Percentiles rank a stretch among this genome's conserved stretches.
These are phyloP conservation scores for Olyra latifolia DNA, from an alignment of 176 grass and related monocot genomes.

Conservation along the genomic window DNA sequence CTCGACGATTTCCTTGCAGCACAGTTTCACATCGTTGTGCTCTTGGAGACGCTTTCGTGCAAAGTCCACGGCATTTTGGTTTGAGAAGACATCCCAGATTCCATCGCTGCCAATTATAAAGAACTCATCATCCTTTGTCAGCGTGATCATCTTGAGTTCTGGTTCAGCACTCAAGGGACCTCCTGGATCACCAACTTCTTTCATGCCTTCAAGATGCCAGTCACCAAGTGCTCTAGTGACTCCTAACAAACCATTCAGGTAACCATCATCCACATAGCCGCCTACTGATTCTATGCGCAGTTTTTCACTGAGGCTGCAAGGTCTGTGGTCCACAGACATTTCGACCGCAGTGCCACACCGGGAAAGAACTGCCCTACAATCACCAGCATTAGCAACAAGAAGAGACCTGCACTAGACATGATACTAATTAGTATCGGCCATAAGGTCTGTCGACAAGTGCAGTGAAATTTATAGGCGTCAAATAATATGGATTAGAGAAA, in stretches of 20 bases:
- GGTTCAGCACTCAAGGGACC: constrained; percentile 85
- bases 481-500: neutral
- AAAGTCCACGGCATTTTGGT: constrained; percentile 82
- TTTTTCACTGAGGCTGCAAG: constrained; percentile 62
- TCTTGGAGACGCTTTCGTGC: constrained; percentile 64
- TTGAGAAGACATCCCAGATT: constrained; percentile 91
- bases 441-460: neutral
- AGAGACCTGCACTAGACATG: constrained; percentile 60
- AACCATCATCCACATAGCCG: constrained; percentile 77
- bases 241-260: constrained; percentile 74
- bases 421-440: neutral
- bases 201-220: constrained; percentile 94
- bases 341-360: constrained; percentile 63
- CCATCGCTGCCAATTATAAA: constrained; percentile 86
- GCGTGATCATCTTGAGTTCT: constrained; percentile 69
- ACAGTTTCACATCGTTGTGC: constrained; percentile 71
- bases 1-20: constrained; percentile 80
- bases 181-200: constrained; percentile 27
- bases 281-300: constrained; percentile 70
- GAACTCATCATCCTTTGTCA: constrained; percentile 87
- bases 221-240: constrained; percentile 85
- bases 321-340: constrained; percentile 88
- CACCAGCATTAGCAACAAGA: constrained; percentile 85
- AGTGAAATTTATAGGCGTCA: neutral
- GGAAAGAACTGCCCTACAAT: constrained; percentile 91